Evolutionary conservation across 192 early-diverging fungal species (phyloP).

Genomic region (Phlyctochytrium arcticum): DNA sequence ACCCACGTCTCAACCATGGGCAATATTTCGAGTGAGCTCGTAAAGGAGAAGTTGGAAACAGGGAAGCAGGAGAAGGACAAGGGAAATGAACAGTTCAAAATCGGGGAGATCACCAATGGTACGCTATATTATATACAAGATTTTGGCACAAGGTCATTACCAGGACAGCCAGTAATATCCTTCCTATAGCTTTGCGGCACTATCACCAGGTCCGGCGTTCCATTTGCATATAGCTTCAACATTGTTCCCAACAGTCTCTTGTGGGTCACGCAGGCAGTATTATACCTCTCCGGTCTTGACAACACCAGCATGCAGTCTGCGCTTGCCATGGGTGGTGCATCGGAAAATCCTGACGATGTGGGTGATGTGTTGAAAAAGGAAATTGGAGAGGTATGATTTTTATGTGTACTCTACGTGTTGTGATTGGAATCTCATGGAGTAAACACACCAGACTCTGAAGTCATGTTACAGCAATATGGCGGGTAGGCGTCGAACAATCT

Average conservation of each 20-base stretch:
- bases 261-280: conserved; percentile 25
- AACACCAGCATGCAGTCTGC: conserved; percentile 12
- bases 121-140: not conserved
- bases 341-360: conserved; percentile 10
- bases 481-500: conserved; percentile 9
- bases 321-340: too few relatives aligned
- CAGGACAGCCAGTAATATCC: not conserved
- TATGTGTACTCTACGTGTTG: not conserved
- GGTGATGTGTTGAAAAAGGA: conserved; percentile 32
- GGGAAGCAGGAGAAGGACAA: conserved; percentile 38
- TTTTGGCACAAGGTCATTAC: not conserved
- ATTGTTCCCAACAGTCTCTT: not conserved
- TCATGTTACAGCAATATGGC: conserved; percentile 46
- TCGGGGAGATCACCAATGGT: conserved; percentile 22
- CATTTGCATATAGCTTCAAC: not conserved
- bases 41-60: conserved; percentile 8
- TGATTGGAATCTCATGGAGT: not conserved
- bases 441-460: conserved; percentile 37
- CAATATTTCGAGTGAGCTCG: too few relatives aligned
- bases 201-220: conserved; percentile 22
- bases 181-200: conserved; percentile 6
- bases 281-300: conserved; percentile 40
- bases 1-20: too few relatives aligned
- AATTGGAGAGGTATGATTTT: conserved; percentile 29
- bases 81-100: conserved; percentile 40